Base-by-base conservation (phyloP, 2,329 filamentous ascomycete species). In the Ophiostoma populinum region DNA sequence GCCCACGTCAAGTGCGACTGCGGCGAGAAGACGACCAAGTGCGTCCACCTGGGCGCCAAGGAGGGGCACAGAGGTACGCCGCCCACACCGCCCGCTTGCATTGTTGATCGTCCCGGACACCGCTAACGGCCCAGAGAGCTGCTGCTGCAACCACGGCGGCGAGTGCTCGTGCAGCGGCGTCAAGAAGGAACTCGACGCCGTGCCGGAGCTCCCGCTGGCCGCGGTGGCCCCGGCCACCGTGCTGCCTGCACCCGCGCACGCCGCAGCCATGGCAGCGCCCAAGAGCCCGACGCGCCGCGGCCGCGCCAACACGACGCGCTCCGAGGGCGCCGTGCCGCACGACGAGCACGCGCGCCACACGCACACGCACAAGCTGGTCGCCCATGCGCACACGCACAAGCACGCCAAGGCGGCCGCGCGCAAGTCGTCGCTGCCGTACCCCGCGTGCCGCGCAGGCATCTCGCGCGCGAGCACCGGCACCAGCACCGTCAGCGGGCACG, bases 1-100 rank as follows among this genome's bases (percentile, higher is more conserved):
- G 82, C 87, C 45, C 90, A 95, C 58, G 73, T 90, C 52, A 92
- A 90, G 58, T 98, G 90, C 61, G 86, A 95, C 58, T 98, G 90
- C 58, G 86, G 83, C 54, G 82, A 92, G 58, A 94, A 92, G 67
- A 74, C 75, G 42, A 78, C 79, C 62, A 71, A 71, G 53, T 76
- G 72, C 54, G 57, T 65, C 40, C 69, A 76, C 52, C 46, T 74
- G 49, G 62, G 63, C 35, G 61, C 62, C 24, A 49, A 69, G 35
- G 66, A 71, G 33, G 68, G 68, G 43, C 68, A 72, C 53, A 65
- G 62, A 58, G 70, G 63, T 72, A 55, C 67, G 66, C 47, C 3
- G 20, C 16, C 13, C 11, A 15, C n/a, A 20, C 17, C 4, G 7
- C 28, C 9, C 17, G 10, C 10, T 35, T 20, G 10, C 13, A 11